Base-by-base conservation (phyloP, 306 rosid genomes). In the Fragaria vesca region DNA sequence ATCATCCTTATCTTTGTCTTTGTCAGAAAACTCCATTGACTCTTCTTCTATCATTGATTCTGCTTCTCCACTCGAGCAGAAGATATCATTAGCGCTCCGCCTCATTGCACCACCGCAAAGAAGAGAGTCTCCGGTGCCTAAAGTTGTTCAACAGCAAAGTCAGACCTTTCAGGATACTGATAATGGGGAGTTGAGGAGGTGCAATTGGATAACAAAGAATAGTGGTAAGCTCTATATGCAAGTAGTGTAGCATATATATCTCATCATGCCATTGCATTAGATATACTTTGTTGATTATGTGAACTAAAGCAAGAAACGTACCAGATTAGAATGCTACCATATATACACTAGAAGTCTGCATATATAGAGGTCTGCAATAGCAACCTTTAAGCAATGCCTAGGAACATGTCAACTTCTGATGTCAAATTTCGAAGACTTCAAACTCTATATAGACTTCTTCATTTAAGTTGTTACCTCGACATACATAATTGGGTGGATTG, bases 11-110 rank as follows among this genome's bases (percentile, higher is more conserved):
- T 93, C 98, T 6, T 63, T 90, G 68, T 95, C 99, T 72, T 73
- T 93, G 86, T 95, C 99, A 26, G 97, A 95, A 71, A 95, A 93
- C 70, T 95, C 97, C 36, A 90, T 87, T 60, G 99, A 95, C 80
- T 91, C 97, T 66, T 93, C 94, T 26, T 88, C 70, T 17, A 66
- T 78, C 26, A 85, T 89, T 6, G 96, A 90, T 76, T 88, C 89
- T 76, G 55, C 88, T 51, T 83, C 88, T 78, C 90, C 95, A 36
- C 69, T 93, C 9, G 96, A 91, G 76, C 90, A 87, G 76, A 91
- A 85, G 72, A 88, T 95, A 55, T 93, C 98, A 0, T 77, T 81
- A 6, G 97, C 98, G 2, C 85, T 95, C 24, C 90, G 90, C 24
- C 85, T 95, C 74, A 83, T 95, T 76, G 82, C 93, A 2, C 88